Base-by-base conservation (phyloP, 2,329 filamentous ascomycete species). In the Diaporthe caulivora region DNA sequence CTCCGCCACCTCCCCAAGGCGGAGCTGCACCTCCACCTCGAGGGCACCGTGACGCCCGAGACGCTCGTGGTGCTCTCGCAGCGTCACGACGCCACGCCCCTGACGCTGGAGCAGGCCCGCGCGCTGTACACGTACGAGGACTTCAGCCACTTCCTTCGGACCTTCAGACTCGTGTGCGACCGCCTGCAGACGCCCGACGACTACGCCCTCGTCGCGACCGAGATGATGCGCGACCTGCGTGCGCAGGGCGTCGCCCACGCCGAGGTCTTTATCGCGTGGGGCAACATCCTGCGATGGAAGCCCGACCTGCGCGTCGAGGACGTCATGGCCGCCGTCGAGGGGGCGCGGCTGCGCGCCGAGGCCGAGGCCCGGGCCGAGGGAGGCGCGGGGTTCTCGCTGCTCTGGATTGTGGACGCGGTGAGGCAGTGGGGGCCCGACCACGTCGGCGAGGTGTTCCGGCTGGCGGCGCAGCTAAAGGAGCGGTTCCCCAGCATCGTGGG, bases 281-380 rank as follows among this genome's bases (percentile, higher is more conserved):
- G 74, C 15, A 76, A 76, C 26, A 75, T 76, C 31, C 57, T 76
- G 70, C 49, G 51, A 8, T 73, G 72, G 74, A 76, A 76, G 55
- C 64, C 75, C 17, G 34, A 44, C 3, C 72, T 76, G 7, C 37
- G 42, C n/a, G 47, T 76, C 17, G 74, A 70, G 44, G 72, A 76
- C 26, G 74, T 76, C 55, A 73, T 76, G 74, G 40, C 26, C 21
- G 74, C 68, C 2, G 31, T 76, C 15, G 75, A 76, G 26, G 51
- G 34, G 9, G 74, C 53, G 42, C 54, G 72, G 37, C 2, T 26
- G 13, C 68, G 34, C 29, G 40, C 73, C 9, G 74, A 73, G 57
- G 31, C 40, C 0, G 72, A 70, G 51, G 18, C 49, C n/a, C n/a
- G n/a, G 2, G n/a, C 18, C 2, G 42, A 2, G 21, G 47, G 24